phyloP scores from a whole-genome alignment of 192 early-diverging fungal species.

The Radiomyces spectabilis region DNA sequence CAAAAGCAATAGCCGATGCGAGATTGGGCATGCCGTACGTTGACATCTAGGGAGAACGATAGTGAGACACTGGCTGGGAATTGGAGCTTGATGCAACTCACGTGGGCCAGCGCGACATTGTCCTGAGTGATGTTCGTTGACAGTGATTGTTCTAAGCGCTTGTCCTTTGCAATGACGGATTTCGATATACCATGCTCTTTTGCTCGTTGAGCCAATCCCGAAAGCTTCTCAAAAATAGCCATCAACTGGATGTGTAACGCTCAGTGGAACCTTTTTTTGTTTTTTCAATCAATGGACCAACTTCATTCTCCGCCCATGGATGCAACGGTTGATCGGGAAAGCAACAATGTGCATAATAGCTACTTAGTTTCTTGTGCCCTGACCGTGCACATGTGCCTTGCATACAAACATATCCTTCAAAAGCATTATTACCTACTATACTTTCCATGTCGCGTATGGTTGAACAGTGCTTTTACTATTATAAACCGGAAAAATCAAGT shows the following conservation, averaged over 20 bases:
- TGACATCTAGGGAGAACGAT: constrained; percentile 13
- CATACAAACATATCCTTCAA: too few relatives aligned
- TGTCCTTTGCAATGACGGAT: constrained; percentile 17
- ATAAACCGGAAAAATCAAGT: too few relatives aligned
- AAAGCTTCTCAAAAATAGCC: constrained; percentile 25
- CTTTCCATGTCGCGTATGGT: too few relatives aligned
- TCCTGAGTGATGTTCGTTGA: constrained; percentile 2
- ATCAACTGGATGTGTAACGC: neutral
- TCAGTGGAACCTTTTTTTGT: neutral
- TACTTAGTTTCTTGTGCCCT: too few relatives aligned
- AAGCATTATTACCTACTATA: too few relatives aligned
- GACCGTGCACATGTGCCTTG: too few relatives aligned
- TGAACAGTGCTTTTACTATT: too few relatives aligned
- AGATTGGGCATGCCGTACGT: constrained; percentile 32
- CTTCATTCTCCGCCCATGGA: too few relatives aligned
- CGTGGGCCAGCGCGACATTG: neutral
- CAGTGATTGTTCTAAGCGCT: constrained; percentile 18
- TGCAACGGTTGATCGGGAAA: too few relatives aligned
- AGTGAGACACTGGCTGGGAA: neutral
- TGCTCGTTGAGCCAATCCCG: constrained; percentile 14
- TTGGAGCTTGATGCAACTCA: neutral
- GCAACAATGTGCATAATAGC: too few relatives aligned
- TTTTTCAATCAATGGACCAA: too few relatives aligned
- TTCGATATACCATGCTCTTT: constrained; percentile 18
- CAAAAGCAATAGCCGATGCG: constrained; percentile 37